Conservation (phyloP, 2,329 filamentous ascomycete species). For the Pyricularia grisea region DNA sequence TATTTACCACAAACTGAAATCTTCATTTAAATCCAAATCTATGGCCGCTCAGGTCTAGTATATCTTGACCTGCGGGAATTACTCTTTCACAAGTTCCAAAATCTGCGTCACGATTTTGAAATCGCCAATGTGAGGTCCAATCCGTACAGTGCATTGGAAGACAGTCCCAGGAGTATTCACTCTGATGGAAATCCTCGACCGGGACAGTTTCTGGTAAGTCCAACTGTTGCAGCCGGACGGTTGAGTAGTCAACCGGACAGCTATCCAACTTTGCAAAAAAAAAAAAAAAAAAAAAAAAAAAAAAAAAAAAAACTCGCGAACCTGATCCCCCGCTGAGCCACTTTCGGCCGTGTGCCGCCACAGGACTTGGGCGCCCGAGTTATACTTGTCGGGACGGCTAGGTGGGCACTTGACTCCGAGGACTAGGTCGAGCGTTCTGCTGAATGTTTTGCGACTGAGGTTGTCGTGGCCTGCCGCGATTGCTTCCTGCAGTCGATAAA, state of each 20-base stretch:
- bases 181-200: not conserved
- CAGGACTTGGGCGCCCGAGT: not conserved
- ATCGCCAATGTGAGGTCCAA: not conserved
- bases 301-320: not conserved
- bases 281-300: too few relatives aligned
- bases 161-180: not conserved
- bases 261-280: not conserved
- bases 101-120: not conserved
- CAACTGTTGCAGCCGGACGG: not conserved
- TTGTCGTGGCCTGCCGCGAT: constrained; percentile 7
- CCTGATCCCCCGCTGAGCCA: too few relatives aligned
- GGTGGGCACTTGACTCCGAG: not conserved
- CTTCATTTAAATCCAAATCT: too few relatives aligned
- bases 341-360: not conserved
- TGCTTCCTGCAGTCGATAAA: constrained; percentile 9
- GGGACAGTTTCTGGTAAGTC: not conserved
- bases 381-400: not conserved
- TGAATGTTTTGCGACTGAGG: not conserved
- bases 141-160: not conserved
- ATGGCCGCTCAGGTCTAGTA: too few relatives aligned
- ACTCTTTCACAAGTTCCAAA: not conserved
- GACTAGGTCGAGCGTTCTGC: not conserved
- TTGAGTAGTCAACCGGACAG: not conserved
- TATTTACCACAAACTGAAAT: too few relatives aligned
- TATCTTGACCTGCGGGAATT: too few relatives aligned